Evolutionary conservation across 306 rosid genomes (phyloP), one percentile per base, ranked within the genome.

Genomic region (Cucumis cinereus): DNA sequence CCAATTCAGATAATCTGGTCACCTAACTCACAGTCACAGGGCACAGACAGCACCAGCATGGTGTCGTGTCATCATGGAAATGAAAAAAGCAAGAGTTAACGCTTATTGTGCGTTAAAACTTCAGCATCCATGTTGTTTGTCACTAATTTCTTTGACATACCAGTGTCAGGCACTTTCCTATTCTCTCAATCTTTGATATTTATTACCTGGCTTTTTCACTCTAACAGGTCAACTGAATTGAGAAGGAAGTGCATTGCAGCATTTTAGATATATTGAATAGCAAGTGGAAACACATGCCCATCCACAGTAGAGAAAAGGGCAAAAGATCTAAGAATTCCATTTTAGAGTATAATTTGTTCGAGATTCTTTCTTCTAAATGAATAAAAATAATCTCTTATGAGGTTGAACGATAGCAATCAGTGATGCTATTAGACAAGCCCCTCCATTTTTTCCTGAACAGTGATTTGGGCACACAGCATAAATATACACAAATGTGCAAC

Each of bases 101-200:
- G 81, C 50, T 86, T 60, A 55, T 92, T 88, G 76, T 92, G 97
- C 17, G 96, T 90, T 96, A 93, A 92, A 45, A 88, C 96, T 80
- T 92, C 93, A 10, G 96, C 98, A 45, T 45, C 16, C 14, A 9
- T 45, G 50, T 61, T 61, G 10, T 33, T 15, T 28, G 41, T 61
- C 10, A 61, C 16, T 16, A 16, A 26, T 24, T 35, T 28, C 67
- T 15, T 24, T 12, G 40, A 17, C 40, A 60, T 26, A 13, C 67
- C 35, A 60, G 19, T 60, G 14, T 24, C 66, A 28, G 17, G 20
- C 67, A 24, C 9, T 28, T 60, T 14, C 11, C 20, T 28, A 57
- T 23, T 57, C 33, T 10, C 60, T 56, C 61, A 17, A 6, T 45
- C 16, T 45, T 45, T 45, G 24, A 2, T 23, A 8, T 24, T 57